A percentile compares a stretch with the other conserved stretches of the same genome.
These are phyloP conservation scores for Chrysanthemum makinoi DNA, from an alignment of 129 eudicot species.

Conservation along the genomic window DNA sequence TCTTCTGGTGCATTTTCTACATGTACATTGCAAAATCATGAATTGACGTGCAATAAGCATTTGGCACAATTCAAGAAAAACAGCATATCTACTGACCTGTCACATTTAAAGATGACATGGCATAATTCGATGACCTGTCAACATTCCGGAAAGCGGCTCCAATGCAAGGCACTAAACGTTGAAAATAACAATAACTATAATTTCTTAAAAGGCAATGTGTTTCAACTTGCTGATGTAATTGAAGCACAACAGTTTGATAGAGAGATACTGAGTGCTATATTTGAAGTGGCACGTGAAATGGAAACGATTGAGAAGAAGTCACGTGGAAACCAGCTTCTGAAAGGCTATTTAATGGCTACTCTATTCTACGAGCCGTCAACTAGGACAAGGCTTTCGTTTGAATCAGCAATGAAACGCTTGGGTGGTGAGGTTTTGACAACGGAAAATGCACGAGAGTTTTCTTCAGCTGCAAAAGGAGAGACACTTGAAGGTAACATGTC, in stretches of 20 bases:
- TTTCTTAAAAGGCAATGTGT: slow-evolving; percentile 52
- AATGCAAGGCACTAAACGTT: slow-evolving; percentile 56
- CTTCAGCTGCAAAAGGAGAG: slow-evolving; percentile 99
- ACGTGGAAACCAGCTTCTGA: slow-evolving; percentile 64
- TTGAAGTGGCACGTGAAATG: slow-evolving; percentile 95
- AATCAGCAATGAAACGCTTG: slow-evolving; percentile 93
- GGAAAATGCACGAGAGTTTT: slow-evolving; percentile 95
- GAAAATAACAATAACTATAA: slow-evolving; percentile 27
- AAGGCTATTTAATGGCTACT: slow-evolving; percentile 94
- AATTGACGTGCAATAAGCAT: slow-evolving; percentile 21
- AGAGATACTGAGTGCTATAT: slow-evolving; percentile 78
- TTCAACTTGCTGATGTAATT: slow-evolving; percentile 80
- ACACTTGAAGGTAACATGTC: slow-evolving; percentile 77
- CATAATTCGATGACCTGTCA: slow-evolving; percentile 28
- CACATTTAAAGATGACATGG: slow-evolving; percentile 16
- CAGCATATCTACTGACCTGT: slow-evolving; percentile 29
- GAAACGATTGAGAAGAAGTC: slow-evolving; percentile 84
- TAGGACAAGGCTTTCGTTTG: slow-evolving; percentile 96
- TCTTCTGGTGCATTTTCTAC: slow-evolving; percentile 56
- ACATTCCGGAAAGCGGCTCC: slow-evolving; percentile 34
- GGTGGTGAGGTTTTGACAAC: slow-evolving; percentile 99
- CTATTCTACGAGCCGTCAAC: slow-evolving; percentile 97
- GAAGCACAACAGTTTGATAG: slow-evolving; percentile 97
- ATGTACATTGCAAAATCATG: slow-evolving; percentile 32
- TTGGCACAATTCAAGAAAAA: slow-evolving; percentile 26